phyloP scores from a whole-genome alignment of 345 rosid genomes.

The Jatropha curcas region DNA sequence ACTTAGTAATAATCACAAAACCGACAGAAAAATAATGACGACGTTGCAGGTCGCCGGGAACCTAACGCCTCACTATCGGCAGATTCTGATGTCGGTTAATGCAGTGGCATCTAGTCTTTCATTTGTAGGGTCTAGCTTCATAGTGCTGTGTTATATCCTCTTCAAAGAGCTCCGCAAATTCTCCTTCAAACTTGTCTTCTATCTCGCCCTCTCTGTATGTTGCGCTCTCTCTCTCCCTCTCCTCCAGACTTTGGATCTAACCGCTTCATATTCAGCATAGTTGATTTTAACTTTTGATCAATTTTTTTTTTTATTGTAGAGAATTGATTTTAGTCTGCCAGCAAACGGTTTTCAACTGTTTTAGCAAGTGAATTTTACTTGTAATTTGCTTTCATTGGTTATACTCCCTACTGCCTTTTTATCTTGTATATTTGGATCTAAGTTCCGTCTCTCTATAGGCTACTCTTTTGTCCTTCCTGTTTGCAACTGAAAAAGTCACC shows the following conservation, averaged over 20 bases:
- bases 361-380: neutral
- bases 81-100: slow-evolving; percentile 57
- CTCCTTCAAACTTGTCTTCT: slow-evolving; percentile 98
- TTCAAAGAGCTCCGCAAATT: slow-evolving; percentile 92
- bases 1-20: neutral
- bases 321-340: neutral
- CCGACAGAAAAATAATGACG: slow-evolving; percentile 19
- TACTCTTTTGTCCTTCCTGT: too few species aligned
- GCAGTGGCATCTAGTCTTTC: slow-evolving; percentile 81
- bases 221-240: slow-evolving; percentile 6
- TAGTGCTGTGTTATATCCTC: slow-evolving; percentile 84
- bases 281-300: neutral
- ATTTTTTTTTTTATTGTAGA: neutral
- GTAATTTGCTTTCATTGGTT: neutral
- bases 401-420: neutral
- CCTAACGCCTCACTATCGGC: slow-evolving; percentile 53
- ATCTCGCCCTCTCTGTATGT: slow-evolving; percentile 83
- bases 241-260: neutral
- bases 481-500: too few species aligned
- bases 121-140: slow-evolving; percentile 81
- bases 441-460: too few species aligned
- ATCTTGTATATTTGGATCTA: neutral
- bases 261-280: neutral
- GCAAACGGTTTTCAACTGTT: neutral
- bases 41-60: slow-evolving; percentile 40